Evolutionary conservation across 2,329 filamentous ascomycete genomes (phyloP), one percentile per base, ranked within the genome.

Genomic region (Pseudogymnoascus destructans): DNA sequence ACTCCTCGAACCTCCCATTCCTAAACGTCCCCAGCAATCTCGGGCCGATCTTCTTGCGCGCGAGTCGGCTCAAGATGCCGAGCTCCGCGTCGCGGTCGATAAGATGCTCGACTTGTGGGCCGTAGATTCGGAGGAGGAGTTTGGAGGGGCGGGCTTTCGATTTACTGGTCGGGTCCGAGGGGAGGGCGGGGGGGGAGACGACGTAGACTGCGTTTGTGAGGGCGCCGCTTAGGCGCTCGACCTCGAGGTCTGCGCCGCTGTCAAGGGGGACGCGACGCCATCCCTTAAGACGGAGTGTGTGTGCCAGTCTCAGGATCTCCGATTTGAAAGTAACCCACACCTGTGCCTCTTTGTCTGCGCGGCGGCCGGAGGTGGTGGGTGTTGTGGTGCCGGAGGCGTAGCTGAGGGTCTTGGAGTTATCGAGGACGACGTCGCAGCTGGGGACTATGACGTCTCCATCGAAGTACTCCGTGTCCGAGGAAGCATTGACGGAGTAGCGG

Each of bases 131-230:
- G 15, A 98, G 77, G 0, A 98, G 78, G 1, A 98, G 76, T 70
- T 95, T 95, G 3, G 72, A 70, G 0, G 68, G 68, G 2, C 63
- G 64, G 52, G 62, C 67, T 55, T n/a, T 58, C 5, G 59, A 64
- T 69, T 74, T 63, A 73, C 70, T 57, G 64, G 57, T 65, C 6
- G 69, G 69, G 46, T 71, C 66, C 32, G 75, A 72, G 9, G 90
- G 64, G 33, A 86, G 77, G 36, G 80, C 74, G 0, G 92, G 91
- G 1, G 92, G 91, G 1, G 83, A 86, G 19, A 97, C 90, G 56
- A 95, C 90, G 68, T 97, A 98, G 33, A 98, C 91, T 9, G 92
- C 90, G 69, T 98, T 98, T 17, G 93, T 98, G 64, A 98, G 73
- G 7, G 93, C 93, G 61, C 93, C 93, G 69, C 92, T 96, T 25